Evolutionary conservation across 257 asterid species (phyloP), one percentile per base, ranked within the genome.

Genomic region (Knoxia roxburghii): DNA sequence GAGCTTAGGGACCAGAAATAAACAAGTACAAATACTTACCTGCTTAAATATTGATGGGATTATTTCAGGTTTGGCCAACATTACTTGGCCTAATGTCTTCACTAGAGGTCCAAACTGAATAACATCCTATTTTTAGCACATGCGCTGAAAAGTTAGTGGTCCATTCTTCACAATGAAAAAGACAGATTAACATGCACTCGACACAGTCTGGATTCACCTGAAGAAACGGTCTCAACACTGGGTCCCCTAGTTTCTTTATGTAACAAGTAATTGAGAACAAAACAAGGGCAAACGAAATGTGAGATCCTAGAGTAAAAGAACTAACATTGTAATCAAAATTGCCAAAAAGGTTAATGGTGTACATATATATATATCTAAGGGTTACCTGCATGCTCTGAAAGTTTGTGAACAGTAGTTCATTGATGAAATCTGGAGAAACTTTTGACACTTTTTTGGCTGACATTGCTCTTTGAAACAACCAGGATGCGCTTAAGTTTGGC

Each of bases 381-480:
- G 5, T n/a, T 49, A 89, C 98, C 96, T 89, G 87, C 98, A 92
- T 92, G 83, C 97, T 86, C 68, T 73, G 80, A 61, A 92, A 92
- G 82, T 92, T 92, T 83, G 84, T 87, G 50, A 70, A 84, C 61
- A 92, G 84, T 68, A 92, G 97, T 75, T 92, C 96, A 58, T 86
- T 92, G 72, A 87, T 79, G 81, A 89, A 92, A 35, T 87, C 82
- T 7, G 95, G 83, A 32, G 91, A 67, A 76, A 92, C 91, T 51
- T 74, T 55, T 23, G 97, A 80, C 74, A 81, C 83, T 76, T 78
- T 87, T 70, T 85, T 83, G 45, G 96, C 95, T 7, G 98, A 92
- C 98, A 92, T 92, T 74, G 98, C 98, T 79, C 89, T 75, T 89
- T 92, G 98, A 75, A 92, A 92, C 79, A 92, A 52, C 98, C 98